Evolutionary conservation across 2,329 filamentous ascomycete species (phyloP).

Genomic region (Fusarium sp.): DNA sequence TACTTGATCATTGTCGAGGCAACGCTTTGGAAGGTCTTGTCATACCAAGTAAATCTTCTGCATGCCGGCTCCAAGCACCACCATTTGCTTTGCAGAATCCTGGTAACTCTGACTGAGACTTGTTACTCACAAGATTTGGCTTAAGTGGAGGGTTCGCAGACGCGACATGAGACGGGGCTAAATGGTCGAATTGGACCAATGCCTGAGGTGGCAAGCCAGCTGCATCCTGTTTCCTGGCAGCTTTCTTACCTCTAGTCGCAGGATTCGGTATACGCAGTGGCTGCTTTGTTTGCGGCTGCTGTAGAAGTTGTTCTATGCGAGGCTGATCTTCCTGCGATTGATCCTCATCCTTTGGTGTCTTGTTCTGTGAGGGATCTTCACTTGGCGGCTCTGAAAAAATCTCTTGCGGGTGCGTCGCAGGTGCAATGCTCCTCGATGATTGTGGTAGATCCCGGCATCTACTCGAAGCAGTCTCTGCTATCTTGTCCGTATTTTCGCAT

Average conservation of each 20-base stretch:
- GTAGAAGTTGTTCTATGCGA: constrained; percentile 1
- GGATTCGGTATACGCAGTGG: constrained; percentile 55
- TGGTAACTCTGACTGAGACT: constrained; percentile 46
- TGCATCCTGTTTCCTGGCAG: constrained; percentile 62
- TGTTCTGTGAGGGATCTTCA: background rate
- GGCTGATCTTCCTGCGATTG: background rate
- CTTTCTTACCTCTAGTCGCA: constrained; percentile 64
- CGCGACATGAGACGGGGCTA: constrained; percentile 23
- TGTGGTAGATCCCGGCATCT: background rate
- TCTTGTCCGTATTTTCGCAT: constrained; percentile 1
- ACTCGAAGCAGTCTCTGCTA: constrained; percentile 2
- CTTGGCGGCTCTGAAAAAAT: background rate
- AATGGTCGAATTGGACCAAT: constrained; percentile 53
- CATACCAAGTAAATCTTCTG: constrained; percentile 72
- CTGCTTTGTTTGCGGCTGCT: constrained; percentile 14
- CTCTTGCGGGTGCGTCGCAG: background rate
- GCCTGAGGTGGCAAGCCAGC: constrained; percentile 60
- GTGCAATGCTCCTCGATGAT: background rate
- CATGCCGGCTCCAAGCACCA: constrained; percentile 76
- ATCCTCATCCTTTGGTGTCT: background rate
- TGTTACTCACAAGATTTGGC: background rate
- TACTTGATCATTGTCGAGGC: constrained; percentile 11
- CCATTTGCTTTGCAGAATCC: constrained; percentile 63
- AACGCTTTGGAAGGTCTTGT: constrained; percentile 60
- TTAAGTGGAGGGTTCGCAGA: constrained; percentile 2